Percentiles rank a stretch among this genome's conserved stretches.
Evolutionary conservation across 2,329 filamentous ascomycete genomes (phyloP).

Genomic region (Cercospora sesami): DNA sequence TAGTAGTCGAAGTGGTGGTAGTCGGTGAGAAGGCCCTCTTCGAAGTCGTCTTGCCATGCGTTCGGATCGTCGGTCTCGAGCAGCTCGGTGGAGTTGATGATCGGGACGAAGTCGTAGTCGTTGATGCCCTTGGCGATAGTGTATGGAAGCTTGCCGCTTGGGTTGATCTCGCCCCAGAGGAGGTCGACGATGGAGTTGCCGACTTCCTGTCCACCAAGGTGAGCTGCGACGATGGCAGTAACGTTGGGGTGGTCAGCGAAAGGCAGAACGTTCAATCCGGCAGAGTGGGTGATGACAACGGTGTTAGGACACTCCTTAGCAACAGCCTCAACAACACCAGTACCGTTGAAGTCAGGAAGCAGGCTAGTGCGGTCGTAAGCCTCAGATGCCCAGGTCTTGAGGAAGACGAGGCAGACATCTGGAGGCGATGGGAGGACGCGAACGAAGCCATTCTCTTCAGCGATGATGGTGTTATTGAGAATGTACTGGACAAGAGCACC

Average conservation of each 20-base stretch:
- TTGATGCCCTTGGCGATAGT: constrained; percentile 32
- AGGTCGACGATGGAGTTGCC: constrained; percentile 46
- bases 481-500: constrained; percentile 50
- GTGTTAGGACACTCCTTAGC: constrained; percentile 36
- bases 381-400: constrained; percentile 57
- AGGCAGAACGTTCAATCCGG: constrained; percentile 43
- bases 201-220: constrained; percentile 45
- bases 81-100: constrained; percentile 43
- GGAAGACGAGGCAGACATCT: constrained; percentile 58
- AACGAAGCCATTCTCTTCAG: constrained; percentile 30
- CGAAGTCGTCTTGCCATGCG: constrained; percentile 53
- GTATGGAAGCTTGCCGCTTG: constrained; percentile 36
- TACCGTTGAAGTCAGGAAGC: constrained; percentile 47
- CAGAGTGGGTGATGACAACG: constrained; percentile 36
- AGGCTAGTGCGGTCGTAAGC: constrained; percentile 47
- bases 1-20: constrained; percentile 55
- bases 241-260: constrained; percentile 42
- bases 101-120: constrained; percentile 38
- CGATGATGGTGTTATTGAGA: constrained; percentile 42
- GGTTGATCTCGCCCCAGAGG: constrained; percentile 35
- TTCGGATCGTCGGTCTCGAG: constrained; percentile 39
- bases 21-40: constrained; percentile 56
- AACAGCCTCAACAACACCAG: constrained; percentile 34
- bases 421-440: constrained; percentile 47
- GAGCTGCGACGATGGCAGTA: constrained; percentile 44